A percentile compares a stretch with the other conserved stretches of the same genome.
Evolutionary conservation across 2,329 filamentous ascomycete species (phyloP).

Genomic region (Akanthomyces muscarius): DNA sequence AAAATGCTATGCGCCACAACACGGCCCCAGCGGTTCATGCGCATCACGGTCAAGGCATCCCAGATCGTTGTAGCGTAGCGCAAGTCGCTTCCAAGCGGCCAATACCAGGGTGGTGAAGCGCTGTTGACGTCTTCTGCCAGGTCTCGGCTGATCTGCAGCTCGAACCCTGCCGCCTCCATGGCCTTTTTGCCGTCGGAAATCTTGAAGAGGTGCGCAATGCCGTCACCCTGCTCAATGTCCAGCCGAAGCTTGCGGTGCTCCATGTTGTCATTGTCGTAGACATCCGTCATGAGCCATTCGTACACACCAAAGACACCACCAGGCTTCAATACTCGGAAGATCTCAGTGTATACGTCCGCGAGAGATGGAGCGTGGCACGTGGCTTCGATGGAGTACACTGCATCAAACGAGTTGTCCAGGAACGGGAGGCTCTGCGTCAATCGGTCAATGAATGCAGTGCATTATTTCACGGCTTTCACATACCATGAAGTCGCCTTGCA

Average conservation of each 20-base stretch:
- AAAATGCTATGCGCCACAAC: conserved; percentile 71
- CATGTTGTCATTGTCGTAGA: conserved; percentile 85
- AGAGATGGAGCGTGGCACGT: conserved; percentile 91
- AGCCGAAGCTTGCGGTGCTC: conserved; percentile 86
- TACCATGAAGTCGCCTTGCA: conserved; percentile 92
- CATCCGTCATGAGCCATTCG: conserved; percentile 98
- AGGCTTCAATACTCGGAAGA: conserved; percentile 92
- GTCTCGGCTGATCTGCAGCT: conserved; percentile 80
- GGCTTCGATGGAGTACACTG: conserved; percentile 95
- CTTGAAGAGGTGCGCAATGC: conserved; percentile 96
- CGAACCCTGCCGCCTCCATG: conserved; percentile 84
- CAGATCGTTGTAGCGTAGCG: conserved; percentile 75
- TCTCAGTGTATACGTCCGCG: conserved; percentile 89
- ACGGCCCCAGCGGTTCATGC: conserved; percentile 85
- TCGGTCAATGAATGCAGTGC: conserved; percentile 18
- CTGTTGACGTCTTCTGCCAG: conserved; percentile 72
- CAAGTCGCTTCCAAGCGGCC: conserved; percentile 80
- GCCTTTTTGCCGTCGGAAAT: conserved; percentile 75
- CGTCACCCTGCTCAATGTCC: conserved; percentile 91
- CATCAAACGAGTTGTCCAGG: conserved; percentile 86
- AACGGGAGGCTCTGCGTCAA: conserved; percentile 78
- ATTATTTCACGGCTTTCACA: conserved; percentile 15
- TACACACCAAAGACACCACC: conserved; percentile 95
- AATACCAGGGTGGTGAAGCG: conserved; percentile 86
- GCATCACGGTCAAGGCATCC: conserved; percentile 77